Base-by-base conservation (phyloP, 2,329 filamentous ascomycete species). In the Aureobasidium sp. region DNA sequence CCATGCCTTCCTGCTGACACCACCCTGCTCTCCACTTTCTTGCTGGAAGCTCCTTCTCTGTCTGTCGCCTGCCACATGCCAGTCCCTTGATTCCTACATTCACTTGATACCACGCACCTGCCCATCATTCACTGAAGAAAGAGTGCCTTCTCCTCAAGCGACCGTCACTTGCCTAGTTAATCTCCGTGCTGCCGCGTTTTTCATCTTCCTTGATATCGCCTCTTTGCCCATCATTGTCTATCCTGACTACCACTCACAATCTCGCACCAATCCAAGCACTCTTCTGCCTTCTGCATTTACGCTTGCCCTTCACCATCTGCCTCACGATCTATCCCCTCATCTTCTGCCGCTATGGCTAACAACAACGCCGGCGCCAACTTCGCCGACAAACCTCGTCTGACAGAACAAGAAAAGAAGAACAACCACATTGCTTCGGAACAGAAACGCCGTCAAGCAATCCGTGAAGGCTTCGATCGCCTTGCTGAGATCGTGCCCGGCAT, bases 401-500 rank as follows among this genome's bases (percentile, higher is more conserved):
- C 84, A 49, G 85, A 88, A 66, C 78, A 83, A 63, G 84, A 89
- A 69, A 89, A 88, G 78, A 88, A 88, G 71, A 82, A 82, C 68
- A 89, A 89, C 69, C 86, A 89, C 73, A 88, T 88, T 66, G 82
- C 83, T 25, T 87, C 84, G 4, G 82, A 84, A 70, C 80, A 83
- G 68, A 84, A 87, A 73, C 83, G 85, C 37, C 83, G 85, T 46
- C 81, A 85, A 61, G 88, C 87, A 15, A 95, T 96, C 65, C 82
- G 91, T 49, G 85, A 89, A 61, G 89, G 88, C 60, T 95, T 95
- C 71, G 90, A 95, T 72, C 82, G 85, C 35, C 81, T 96, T 27
- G 89, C 89, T 17, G 83, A 86, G 57, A 80, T 95, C 33, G 89
- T 95, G 0, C 91, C 91, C 0, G 90, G 89, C 0, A 79, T 95